phyloP scores from a whole-genome alignment of 345 rosid genomes.

The Salix viminalis region DNA sequence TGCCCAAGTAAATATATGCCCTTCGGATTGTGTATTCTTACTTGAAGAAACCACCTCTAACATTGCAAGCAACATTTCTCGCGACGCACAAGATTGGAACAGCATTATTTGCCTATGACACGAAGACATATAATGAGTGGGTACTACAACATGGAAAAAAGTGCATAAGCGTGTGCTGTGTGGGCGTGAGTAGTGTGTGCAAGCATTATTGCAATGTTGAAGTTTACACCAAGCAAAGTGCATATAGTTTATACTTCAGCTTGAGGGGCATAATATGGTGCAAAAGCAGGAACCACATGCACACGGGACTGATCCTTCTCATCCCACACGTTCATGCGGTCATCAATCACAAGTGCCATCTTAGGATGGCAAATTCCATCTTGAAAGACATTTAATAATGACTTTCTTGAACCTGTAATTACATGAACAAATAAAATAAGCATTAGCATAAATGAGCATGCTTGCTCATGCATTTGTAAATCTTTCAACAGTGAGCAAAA shows the following conservation, averaged over 20 bases:
- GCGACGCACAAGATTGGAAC: conserved; percentile 86
- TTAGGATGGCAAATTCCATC: conserved; percentile 91
- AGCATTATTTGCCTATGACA: conserved; percentile 61
- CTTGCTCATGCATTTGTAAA: not conserved
- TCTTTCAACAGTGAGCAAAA: not conserved
- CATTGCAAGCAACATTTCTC: conserved; percentile 94
- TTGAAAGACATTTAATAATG: conserved; percentile 82
- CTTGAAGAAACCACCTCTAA: conserved; percentile 97
- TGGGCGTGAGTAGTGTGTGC: not conserved
- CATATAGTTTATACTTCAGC: conserved; percentile 68
- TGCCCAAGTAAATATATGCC: not conserved
- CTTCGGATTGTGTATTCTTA: conserved; percentile 27
- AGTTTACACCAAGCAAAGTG: conserved; percentile 18
- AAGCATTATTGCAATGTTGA: conserved; percentile 10
- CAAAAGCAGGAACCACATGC: conserved; percentile 97
- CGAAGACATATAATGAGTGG: conserved; percentile 25
- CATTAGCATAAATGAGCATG: not conserved
- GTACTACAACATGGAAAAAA: conserved; percentile 1
- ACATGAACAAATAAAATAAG: not conserved
- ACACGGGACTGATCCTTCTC: conserved; percentile 97
- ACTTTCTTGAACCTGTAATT: conserved; percentile 65
- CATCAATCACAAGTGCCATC: conserved; percentile 96
- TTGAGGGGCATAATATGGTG: conserved; percentile 95
- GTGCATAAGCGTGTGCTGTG: not conserved
- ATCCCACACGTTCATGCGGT: conserved; percentile 95